phyloP scores from a whole-genome alignment of 2,329 filamentous ascomycete genomes.

The Pyrenochaeta sp. region DNA sequence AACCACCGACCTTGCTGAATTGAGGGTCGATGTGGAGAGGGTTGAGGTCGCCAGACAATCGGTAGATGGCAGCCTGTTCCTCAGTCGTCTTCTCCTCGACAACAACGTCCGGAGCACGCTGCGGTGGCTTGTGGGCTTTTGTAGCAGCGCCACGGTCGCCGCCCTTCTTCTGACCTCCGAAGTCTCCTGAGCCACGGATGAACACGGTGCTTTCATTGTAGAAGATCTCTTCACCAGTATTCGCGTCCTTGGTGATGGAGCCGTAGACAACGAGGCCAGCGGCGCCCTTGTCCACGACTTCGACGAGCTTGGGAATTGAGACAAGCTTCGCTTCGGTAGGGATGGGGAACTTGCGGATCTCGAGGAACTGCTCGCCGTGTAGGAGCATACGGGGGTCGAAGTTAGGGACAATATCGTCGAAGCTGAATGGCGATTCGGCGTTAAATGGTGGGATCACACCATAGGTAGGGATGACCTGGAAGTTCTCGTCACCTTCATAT shows the following conservation, averaged over 20 bases:
- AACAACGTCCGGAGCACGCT: conserved; percentile 79
- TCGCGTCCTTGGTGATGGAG: conserved; percentile 83
- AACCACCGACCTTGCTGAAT: conserved; percentile 94
- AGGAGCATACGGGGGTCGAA: conserved; percentile 99
- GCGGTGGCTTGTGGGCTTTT: conserved; percentile 78
- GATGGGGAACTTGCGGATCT: conserved; percentile 90
- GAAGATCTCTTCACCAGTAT: conserved; percentile 88
- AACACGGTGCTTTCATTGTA: conserved; percentile 97
- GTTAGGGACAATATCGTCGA: conserved; percentile 88
- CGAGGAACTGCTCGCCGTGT: conserved; percentile 98
- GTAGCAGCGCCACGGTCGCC: conserved; percentile 81
- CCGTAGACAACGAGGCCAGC: conserved; percentile 84
- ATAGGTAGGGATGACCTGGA: conserved; percentile 94
- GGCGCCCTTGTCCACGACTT: conserved; percentile 95
- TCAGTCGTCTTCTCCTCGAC: conserved; percentile 86
- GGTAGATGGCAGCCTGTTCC: conserved; percentile 93
- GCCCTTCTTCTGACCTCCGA: conserved; percentile 82
- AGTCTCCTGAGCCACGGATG: conserved; percentile 88
- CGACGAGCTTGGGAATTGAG: conserved; percentile 81
- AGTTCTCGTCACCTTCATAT: conserved; percentile 89
- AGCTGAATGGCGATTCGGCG: conserved; percentile 79
- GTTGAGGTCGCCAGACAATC: conserved; percentile 93
- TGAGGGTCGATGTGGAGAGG: conserved; percentile 94
- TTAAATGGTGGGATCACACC: conserved; percentile 96
- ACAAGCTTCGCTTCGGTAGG: conserved; percentile 82